Evolutionary conservation across 78 protist species (phyloP).

Genomic region (Planoprotostelium fungivorum): DNA sequence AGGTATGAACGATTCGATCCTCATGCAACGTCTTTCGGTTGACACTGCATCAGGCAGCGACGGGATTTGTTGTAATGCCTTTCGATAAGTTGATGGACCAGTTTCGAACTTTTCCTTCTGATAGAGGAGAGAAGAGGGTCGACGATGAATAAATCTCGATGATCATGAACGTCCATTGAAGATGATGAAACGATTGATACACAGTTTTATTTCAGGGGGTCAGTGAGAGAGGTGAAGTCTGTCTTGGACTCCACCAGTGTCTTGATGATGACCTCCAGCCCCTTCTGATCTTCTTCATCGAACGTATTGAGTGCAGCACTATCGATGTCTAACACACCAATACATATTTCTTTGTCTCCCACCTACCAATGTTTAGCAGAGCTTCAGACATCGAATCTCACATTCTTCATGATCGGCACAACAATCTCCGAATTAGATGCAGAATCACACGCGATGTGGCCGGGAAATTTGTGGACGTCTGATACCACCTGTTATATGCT

Average conservation of each 20-base stretch:
- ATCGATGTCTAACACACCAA: background rate
- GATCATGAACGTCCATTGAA: too few species aligned
- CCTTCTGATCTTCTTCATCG: background rate
- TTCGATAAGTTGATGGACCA: background rate
- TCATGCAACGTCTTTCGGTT: background rate
- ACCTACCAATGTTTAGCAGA: background rate
- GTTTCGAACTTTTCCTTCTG: background rate
- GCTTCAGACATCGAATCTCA: background rate
- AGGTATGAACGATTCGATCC: background rate
- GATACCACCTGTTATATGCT: background rate
- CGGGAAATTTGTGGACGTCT: slow-evolving; percentile 14
- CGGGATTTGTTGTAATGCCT: background rate
- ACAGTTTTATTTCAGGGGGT: too few species aligned
- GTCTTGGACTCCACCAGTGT: background rate
- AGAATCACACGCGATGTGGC: slow-evolving; percentile 19
- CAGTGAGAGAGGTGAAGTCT: too few species aligned
- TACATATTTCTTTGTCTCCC: background rate
- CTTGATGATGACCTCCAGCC: background rate
- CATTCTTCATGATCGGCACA: background rate
- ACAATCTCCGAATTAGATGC: background rate
- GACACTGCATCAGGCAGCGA: background rate
- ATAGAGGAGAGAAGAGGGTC: too few species aligned
- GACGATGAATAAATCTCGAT: too few species aligned
- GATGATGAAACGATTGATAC: too few species aligned
- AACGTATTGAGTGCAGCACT: background rate